Base-by-base conservation (phyloP, 768 basidiomycete species). In the Phaffia tasmanica region DNA sequence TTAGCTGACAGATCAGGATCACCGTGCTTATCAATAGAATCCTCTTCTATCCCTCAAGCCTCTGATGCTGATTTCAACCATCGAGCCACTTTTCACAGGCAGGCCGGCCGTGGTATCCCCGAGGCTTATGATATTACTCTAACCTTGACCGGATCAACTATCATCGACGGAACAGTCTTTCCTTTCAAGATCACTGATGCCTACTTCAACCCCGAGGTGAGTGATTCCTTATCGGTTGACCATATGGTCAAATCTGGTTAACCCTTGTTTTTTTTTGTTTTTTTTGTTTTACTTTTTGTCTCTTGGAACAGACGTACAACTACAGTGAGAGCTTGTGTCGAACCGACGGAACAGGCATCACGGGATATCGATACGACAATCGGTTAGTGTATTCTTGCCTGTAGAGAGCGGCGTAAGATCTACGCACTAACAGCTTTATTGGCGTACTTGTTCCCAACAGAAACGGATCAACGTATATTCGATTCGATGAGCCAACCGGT, bases 401-500 rank as follows among this genome's bases (percentile, higher is more conserved):
- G 11, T 4, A 11, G 4, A 42, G 35, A 11, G 11, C 35, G 23
- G 8, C 46, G 18, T 23, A 21, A 55, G 55, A 4, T 30, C 27
- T 42, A 4, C 57, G 5, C 3, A 23, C n/a, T 60, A 35, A 60
- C 58, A 3, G 3, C 21, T 48, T 57, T 42, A 9, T 46, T 46
- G n/a, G 32, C 46, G 42, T 23, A 30, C 11, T 18, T 48, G n/a
- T 27, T n/a, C 15, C n/a, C 9, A 14, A 32, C 56, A 65, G 64
- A 27, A 61, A 61, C 59, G 59, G 59, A 46, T 61, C 62, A 9
- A 63, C 62, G 5, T 63, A 67, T 55, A 57, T 64, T 46, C 62
- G 67, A 19, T 63, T 69, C 57, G 67, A 69, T 25, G 67, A 69
- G 56, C 63, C 67, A 16, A 61, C 56, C 15, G 67, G 67, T 8